phyloP scores from a whole-genome alignment of 2,329 filamentous ascomycete genomes.

The Diaporthe australafricana region DNA sequence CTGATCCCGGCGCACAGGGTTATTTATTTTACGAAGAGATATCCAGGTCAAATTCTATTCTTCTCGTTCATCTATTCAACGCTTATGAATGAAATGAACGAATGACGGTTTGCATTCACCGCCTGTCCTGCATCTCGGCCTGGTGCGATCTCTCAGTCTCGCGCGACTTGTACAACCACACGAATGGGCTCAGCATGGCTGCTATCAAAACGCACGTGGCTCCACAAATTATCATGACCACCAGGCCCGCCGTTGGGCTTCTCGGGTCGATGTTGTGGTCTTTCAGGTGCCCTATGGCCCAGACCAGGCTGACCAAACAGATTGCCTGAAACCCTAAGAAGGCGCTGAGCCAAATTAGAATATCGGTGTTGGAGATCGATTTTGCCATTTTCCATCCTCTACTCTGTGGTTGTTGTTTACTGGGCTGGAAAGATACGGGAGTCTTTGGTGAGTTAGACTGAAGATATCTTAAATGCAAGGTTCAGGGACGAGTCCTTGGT shows the following conservation, averaged over 20 bases:
- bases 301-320: slow-evolving; percentile 9
- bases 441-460: neutral
- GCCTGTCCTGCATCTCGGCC: neutral
- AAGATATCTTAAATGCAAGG: neutral
- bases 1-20: slow-evolving; percentile 34
- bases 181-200: neutral
- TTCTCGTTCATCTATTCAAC: neutral
- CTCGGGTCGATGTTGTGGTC: neutral
- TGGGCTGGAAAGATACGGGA: neutral
- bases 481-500: neutral
- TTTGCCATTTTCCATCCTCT: neutral
- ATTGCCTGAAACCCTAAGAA: neutral
- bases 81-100: neutral
- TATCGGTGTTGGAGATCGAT: neutral
- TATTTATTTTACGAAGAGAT: slow-evolving; percentile 13
- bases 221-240: neutral
- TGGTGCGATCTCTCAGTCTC: neutral
- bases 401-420: neutral
- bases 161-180: neutral
- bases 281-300: slow-evolving; percentile 3
- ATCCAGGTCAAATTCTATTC: slow-evolving; percentile 1
- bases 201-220: neutral
- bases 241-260: neutral
- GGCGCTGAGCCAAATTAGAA: neutral
- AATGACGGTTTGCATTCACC: too few species aligned